These are phyloP conservation scores for Aspergillus udagawae DNA, from an alignment of 2,329 filamentous ascomycete genomes.

Conservation along the genomic window DNA sequence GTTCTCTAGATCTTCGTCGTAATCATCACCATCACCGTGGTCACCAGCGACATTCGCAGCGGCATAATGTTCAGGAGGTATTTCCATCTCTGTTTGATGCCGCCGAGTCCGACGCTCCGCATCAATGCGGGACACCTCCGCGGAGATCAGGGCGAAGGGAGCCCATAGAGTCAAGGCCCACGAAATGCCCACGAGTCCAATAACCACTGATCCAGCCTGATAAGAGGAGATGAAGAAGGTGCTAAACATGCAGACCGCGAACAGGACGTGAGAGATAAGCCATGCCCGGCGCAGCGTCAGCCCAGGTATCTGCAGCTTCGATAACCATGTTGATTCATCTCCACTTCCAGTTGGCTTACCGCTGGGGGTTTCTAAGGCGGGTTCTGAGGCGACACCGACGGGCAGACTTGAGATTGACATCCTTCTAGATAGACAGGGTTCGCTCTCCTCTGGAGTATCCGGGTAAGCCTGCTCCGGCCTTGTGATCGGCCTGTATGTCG, in stretches of 20 bases:
- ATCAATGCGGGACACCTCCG: slow-evolving; percentile 82
- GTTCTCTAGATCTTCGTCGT: slow-evolving; percentile 23
- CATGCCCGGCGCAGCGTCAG: slow-evolving; percentile 85
- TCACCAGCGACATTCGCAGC: not conserved
- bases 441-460: slow-evolving; percentile 14
- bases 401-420: slow-evolving; percentile 31
- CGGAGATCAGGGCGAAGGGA: slow-evolving; percentile 90
- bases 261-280: slow-evolving; percentile 81
- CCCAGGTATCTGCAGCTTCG: slow-evolving; percentile 68
- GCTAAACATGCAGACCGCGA: slow-evolving; percentile 73
- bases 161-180: slow-evolving; percentile 95
- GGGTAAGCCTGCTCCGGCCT: slow-evolving; percentile 4
- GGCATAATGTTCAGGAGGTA: slow-evolving; percentile 4
- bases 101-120: slow-evolving; percentile 55
- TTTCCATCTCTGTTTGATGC: slow-evolving; percentile 31
- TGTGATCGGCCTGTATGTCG: slow-evolving; percentile 57
- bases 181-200: slow-evolving; percentile 79
- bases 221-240: slow-evolving; percentile 75
- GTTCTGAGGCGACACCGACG: slow-evolving; percentile 28
- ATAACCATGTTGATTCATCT: slow-evolving; percentile 43
- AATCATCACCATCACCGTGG: not conserved
- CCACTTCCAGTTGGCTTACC: slow-evolving; percentile 6
- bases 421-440: slow-evolving; percentile 18
- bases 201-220: slow-evolving; percentile 67
- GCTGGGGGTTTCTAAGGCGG: slow-evolving; percentile 20